Conservation (phyloP, 2,329 filamentous ascomycete genomes). For the Colletotrichum salicis region DNA sequence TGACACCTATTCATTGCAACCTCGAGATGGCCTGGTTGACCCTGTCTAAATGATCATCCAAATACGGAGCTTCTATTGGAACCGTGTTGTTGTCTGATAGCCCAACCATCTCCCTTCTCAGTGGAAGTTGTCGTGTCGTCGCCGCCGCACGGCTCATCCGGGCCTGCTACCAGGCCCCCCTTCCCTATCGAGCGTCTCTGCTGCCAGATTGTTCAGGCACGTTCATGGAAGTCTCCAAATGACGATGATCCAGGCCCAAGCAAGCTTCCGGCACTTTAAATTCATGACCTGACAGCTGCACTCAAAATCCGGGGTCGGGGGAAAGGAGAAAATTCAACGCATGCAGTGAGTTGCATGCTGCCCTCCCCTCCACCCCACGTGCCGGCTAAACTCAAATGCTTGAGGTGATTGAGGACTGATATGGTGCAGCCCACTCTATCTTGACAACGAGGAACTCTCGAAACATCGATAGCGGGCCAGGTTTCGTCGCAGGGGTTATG, state of each 20-base stretch:
- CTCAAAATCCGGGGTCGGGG: constrained; percentile 4
- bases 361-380: constrained; percentile 1
- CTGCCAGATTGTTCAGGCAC: background rate
- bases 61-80: background rate
- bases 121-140: background rate
- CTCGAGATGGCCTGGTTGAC: background rate
- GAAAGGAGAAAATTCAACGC: constrained; percentile 12
- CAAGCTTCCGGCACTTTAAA: background rate
- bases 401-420: background rate
- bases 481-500: background rate
- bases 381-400: constrained; percentile 18
- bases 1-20: background rate
- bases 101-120: background rate
- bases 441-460: background rate
- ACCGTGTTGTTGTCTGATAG: background rate
- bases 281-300: background rate
- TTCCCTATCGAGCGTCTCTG: too few species aligned
- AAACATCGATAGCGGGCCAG: background rate
- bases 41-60: background rate
- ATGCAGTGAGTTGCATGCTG: background rate
- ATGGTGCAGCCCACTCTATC: constrained; percentile 5
- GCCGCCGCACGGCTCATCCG: background rate
- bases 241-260: background rate
- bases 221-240: too few species aligned
- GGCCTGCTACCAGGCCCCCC: background rate